These are phyloP conservation scores for Phycomyces blakesleeanus DNA, from an alignment of 192 early-diverging fungal genomes.

Conservation along the genomic window DNA sequence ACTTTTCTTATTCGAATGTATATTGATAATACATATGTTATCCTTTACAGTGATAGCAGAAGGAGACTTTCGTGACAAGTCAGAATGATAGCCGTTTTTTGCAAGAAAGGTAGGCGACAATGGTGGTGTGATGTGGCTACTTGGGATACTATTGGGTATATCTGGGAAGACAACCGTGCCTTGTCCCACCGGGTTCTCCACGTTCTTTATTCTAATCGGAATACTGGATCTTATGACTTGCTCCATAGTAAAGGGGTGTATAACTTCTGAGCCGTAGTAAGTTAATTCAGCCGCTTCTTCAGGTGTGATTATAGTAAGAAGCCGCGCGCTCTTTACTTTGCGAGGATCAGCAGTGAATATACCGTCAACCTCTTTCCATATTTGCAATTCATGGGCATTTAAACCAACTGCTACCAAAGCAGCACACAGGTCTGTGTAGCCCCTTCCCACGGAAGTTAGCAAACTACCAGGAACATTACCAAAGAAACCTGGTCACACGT, in stretches of 20 bases:
- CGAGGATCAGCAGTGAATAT: conserved; percentile 96
- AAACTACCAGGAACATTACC: conserved; percentile 87
- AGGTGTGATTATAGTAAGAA: conserved; percentile 80
- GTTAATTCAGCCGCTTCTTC: conserved; percentile 93
- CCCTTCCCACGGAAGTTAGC: conserved; percentile 81
- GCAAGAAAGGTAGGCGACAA: no score
- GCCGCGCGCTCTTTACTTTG: conserved; percentile 72
- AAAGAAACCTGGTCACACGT: conserved; percentile 58
- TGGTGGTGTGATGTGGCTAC: no score
- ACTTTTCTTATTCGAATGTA: conserved; percentile 87
- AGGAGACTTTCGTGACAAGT: conserved; percentile 57
- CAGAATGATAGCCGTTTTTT: no score
- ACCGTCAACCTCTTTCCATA: conserved; percentile 95
- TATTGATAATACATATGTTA: conserved; percentile 79
- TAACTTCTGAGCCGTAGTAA: conserved; percentile 86
- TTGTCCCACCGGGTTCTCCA: conserved; percentile 75
- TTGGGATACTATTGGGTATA: conserved; percentile 6
- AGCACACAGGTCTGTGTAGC: conserved; percentile 91
- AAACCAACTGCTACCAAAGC: conserved; percentile 82
- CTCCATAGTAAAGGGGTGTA: conserved; percentile 96
- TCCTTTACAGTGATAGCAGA: conserved; percentile 93
- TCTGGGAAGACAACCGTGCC: conserved; percentile 88
- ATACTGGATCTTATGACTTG: conserved; percentile 88
- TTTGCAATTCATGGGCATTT: conserved; percentile 77
- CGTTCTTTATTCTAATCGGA: conserved; percentile 94